Evolutionary conservation across 208 protist genomes (phyloP).

Genomic region (Trypanosoma brucei): DNA sequence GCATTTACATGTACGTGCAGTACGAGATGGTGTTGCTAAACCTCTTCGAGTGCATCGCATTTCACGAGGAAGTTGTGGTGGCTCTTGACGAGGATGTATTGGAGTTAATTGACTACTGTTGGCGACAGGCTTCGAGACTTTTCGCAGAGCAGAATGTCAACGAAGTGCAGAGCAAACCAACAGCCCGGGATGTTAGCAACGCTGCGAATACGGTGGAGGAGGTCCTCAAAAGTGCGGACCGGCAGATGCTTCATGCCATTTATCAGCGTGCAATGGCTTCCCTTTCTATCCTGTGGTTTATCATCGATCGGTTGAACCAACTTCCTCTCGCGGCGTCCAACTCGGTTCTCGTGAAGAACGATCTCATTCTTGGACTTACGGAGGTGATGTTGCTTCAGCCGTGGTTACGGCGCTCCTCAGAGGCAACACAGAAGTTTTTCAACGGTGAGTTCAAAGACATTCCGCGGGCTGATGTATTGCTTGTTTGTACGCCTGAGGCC

Average conservation of each 20-base stretch:
- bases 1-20: constrained; percentile 76
- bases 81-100: constrained; percentile 80
- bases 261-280: constrained; percentile 67
- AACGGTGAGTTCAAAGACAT: constrained; percentile 59
- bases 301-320: constrained; percentile 71
- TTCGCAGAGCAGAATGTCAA: constrained; percentile 53
- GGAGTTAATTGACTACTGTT: constrained; percentile 89
- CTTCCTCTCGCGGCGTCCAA: constrained; percentile 77
- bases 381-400: constrained; percentile 75
- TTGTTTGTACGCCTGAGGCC: constrained; percentile 80
- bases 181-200: not conserved
- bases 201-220: constrained; percentile 13
- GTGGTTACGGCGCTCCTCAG: constrained; percentile 62
- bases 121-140: constrained; percentile 73
- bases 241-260: constrained; percentile 38
- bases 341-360: constrained; percentile 73
- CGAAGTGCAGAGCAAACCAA: constrained; percentile 19
- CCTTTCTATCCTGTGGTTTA: constrained; percentile 87
- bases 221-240: constrained; percentile 26
- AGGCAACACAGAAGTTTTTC: constrained; percentile 53
- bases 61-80: constrained; percentile 75
- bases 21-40: constrained; percentile 88
- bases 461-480: constrained; percentile 47
- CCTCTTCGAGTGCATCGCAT: constrained; percentile 84
- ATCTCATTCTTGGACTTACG: constrained; percentile 75